phyloP scores from a whole-genome alignment of 768 basidiomycete species.

The Sistotremastrum niveocremeum region DNA sequence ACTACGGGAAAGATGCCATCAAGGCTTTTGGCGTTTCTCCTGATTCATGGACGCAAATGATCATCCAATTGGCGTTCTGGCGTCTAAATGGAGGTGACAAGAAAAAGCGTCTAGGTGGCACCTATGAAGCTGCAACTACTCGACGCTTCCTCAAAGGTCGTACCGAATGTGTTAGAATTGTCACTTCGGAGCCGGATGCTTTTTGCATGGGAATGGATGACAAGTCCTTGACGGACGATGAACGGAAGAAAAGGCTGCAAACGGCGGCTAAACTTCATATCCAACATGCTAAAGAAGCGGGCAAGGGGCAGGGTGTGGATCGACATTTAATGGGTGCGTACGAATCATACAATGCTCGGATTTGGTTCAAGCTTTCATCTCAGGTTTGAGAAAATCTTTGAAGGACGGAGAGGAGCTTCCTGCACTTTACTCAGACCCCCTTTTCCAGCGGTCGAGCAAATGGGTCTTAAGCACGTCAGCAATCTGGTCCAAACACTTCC shows the following conservation, averaged over 20 bases:
- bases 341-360: background rate
- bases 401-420: slow-evolving; percentile 51
- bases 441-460: slow-evolving; percentile 54
- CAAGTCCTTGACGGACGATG: slow-evolving; percentile 21
- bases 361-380: background rate
- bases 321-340: slow-evolving; percentile 70
- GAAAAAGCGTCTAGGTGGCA: slow-evolving; percentile 49
- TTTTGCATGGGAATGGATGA: slow-evolving; percentile 72
- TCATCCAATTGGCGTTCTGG: slow-evolving; percentile 80
- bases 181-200: slow-evolving; percentile 59
- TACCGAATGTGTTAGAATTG: slow-evolving; percentile 87
- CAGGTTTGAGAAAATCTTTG: slow-evolving; percentile 61
- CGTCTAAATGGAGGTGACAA: slow-evolving; percentile 39
- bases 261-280: slow-evolving; percentile 54
- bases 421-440: slow-evolving; percentile 61
- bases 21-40: slow-evolving; percentile 84
- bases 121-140: slow-evolving; percentile 94
- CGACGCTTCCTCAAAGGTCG: slow-evolving; percentile 78
- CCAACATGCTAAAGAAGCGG: slow-evolving; percentile 47
- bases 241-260: slow-evolving; percentile 40
- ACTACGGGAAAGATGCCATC: slow-evolving; percentile 77
- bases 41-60: slow-evolving; percentile 90
- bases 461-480: slow-evolving; percentile 91
- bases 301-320: slow-evolving; percentile 66
- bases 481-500: slow-evolving; percentile 74